These are phyloP conservation scores for Candida suzukii DNA, from an alignment of 805 yeast species.

Conservation along the genomic window DNA sequence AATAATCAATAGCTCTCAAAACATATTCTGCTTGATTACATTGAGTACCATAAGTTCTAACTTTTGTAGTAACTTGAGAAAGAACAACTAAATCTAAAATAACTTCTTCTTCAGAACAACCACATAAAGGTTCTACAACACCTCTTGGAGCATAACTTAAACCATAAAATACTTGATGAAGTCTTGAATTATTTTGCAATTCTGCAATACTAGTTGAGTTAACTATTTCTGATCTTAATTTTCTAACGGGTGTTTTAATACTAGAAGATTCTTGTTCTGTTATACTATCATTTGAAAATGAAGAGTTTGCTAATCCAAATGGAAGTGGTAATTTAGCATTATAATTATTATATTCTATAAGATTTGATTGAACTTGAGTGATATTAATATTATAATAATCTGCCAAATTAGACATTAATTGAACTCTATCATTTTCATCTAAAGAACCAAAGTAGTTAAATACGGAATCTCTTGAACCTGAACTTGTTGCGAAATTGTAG, in stretches of 20 bases:
- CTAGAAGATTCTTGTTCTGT: not conserved
- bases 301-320: not conserved
- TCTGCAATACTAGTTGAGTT: not conserved
- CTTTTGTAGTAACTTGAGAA: conserved; percentile 50
- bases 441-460: not conserved
- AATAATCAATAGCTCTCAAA: conserved; percentile 42
- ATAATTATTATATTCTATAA: not conserved
- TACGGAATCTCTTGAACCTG: not conserved
- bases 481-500: not conserved
- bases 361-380: not conserved
- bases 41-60: conserved; percentile 55
- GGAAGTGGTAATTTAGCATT: too few relatives aligned
- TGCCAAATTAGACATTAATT: not conserved
- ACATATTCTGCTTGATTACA: conserved; percentile 50
- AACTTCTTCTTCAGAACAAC: conserved; percentile 38
- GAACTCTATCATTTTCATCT: not conserved
- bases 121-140: conserved; percentile 47
- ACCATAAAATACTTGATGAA: conserved; percentile 42
- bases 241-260: not conserved
- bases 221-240: not conserved
- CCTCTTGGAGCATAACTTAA: conserved; percentile 53
- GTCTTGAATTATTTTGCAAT: conserved; percentile 12
- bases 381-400: not conserved
- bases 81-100: conserved; percentile 49
- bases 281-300: not conserved